These are phyloP conservation scores for Ceratobasidium sp. DNA, from an alignment of 1,284 basidiomycete species.

Conservation along the genomic window DNA sequence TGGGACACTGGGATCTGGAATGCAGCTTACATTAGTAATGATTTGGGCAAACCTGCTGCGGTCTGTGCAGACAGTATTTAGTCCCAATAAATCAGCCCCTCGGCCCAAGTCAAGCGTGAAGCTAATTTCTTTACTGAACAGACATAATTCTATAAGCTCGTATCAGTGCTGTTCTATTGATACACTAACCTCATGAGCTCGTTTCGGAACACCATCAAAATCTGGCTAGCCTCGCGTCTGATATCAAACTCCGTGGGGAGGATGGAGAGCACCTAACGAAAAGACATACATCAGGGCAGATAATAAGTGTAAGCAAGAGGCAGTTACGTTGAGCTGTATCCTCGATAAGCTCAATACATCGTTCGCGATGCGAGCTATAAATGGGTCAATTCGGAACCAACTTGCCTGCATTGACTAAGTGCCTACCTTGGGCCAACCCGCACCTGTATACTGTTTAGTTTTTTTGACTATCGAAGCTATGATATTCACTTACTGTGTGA, in stretches of 20 bases:
- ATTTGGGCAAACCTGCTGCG: slow-evolving; percentile 49
- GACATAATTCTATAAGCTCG: not conserved
- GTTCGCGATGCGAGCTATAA: slow-evolving; percentile 57
- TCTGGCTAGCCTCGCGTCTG: slow-evolving; percentile 30
- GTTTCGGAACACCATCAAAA: slow-evolving; percentile 53
- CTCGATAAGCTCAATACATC: slow-evolving; percentile 58
- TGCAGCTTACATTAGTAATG: slow-evolving; percentile 48
- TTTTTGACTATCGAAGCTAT: not conserved
- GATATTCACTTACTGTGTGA: slow-evolving; percentile 13
- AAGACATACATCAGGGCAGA: not conserved
- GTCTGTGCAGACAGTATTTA: slow-evolving; percentile 47
- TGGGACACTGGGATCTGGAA: slow-evolving; percentile 42
- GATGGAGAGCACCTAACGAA: slow-evolving; percentile 37
- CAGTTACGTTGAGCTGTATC: slow-evolving; percentile 53
- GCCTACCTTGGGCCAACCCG: slow-evolving; percentile 36
- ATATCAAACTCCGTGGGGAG: slow-evolving; percentile 41
- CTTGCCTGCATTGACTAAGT: not conserved
- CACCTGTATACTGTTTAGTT: slow-evolving; percentile 1
- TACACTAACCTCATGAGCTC: slow-evolving; percentile 54
- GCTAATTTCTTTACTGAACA: slow-evolving; percentile 49
- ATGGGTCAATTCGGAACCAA: not conserved
- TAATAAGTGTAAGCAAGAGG: not conserved
- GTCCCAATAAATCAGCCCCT: slow-evolving; percentile 45
- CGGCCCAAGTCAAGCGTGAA: slow-evolving; percentile 48
- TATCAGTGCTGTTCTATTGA: not conserved